phyloP scores from a whole-genome alignment of 306 rosid species.

The Argentina anserina region DNA sequence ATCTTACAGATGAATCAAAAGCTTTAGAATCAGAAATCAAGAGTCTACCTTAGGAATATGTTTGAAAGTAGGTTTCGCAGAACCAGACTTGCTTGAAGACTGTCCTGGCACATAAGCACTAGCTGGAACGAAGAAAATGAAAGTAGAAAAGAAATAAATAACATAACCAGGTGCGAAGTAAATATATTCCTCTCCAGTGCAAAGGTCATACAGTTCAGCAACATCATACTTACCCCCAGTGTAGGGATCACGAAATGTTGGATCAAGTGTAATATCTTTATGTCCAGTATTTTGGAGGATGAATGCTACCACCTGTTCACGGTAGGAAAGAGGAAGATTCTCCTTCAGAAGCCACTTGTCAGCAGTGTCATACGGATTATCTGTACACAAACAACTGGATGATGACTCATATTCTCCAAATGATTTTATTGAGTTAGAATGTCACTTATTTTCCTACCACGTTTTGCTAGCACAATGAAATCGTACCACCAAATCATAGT shows the following conservation, averaged over 20 bases:
- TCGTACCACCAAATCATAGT: not conserved
- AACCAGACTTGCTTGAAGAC: constrained; percentile 53
- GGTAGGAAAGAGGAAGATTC: constrained; percentile 82
- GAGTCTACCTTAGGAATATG: constrained; percentile 89
- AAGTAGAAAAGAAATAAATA: not conserved
- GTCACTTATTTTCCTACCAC: not conserved
- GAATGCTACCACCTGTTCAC: constrained; percentile 88
- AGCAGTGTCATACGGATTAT: constrained; percentile 78
- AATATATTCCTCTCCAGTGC: not conserved
- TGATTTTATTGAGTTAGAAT: not conserved
- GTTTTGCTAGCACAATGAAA: not conserved
- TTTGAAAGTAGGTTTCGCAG: constrained; percentile 69
- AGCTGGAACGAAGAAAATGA: constrained; percentile 45
- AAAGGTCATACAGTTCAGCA: constrained; percentile 10
- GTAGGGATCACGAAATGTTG: constrained; percentile 84
- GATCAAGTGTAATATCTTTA: constrained; percentile 57
- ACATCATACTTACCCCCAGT: constrained; percentile 71
- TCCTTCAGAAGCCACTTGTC: constrained; percentile 95
- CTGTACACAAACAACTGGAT: constrained; percentile 40
- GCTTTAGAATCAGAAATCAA: constrained; percentile 16
- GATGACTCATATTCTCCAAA: constrained; percentile 12
- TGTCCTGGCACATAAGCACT: constrained; percentile 82
- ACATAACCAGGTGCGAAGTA: constrained; percentile 20
- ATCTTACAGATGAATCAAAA: constrained; percentile 14
- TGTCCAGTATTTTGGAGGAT: constrained; percentile 90